These are phyloP conservation scores for Penicillium sp. DNA, from an alignment of 2,329 filamentous ascomycete species.

Conservation along the genomic window DNA sequence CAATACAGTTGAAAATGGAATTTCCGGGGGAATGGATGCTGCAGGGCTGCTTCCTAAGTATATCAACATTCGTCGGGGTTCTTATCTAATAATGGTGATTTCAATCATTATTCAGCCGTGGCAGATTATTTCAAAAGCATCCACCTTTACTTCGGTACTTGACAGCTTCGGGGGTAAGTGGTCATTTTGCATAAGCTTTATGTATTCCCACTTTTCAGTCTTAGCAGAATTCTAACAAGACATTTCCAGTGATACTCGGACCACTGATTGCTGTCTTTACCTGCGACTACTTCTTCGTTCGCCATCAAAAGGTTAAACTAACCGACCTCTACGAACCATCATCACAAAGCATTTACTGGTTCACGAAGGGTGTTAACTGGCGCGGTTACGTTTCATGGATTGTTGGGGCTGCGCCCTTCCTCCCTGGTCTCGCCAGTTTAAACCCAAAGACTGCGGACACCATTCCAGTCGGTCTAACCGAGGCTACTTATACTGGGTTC, in stretches of 20 bases:
- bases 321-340: constrained; percentile 40
- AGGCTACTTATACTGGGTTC: constrained; percentile 42
- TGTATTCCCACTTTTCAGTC: too few relatives aligned
- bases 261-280: constrained; percentile 37
- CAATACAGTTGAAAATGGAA: constrained; percentile 46
- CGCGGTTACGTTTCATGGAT: constrained; percentile 40
- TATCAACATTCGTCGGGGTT: constrained; percentile 55
- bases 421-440: constrained; percentile 27
- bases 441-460: constrained; percentile 16
- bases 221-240: too few relatives aligned
- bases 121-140: constrained; percentile 47
- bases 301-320: constrained; percentile 38
- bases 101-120: constrained; percentile 49
- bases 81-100: constrained; percentile 43
- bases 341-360: constrained; percentile 40
- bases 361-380: constrained; percentile 42
- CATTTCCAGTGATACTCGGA: constrained; percentile 44
- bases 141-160: constrained; percentile 47
- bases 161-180: constrained; percentile 31
- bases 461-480: constrained; percentile 30
- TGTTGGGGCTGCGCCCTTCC: constrained; percentile 27
- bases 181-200: too few relatives aligned
- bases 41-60: constrained; percentile 51
- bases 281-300: constrained; percentile 31
- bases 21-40: constrained; percentile 54